A percentile compares a stretch with the other conserved stretches of the same genome.
phyloP scores from a whole-genome alignment of 2,329 filamentous ascomycete species.

The Diaporthe citrichinensis region DNA sequence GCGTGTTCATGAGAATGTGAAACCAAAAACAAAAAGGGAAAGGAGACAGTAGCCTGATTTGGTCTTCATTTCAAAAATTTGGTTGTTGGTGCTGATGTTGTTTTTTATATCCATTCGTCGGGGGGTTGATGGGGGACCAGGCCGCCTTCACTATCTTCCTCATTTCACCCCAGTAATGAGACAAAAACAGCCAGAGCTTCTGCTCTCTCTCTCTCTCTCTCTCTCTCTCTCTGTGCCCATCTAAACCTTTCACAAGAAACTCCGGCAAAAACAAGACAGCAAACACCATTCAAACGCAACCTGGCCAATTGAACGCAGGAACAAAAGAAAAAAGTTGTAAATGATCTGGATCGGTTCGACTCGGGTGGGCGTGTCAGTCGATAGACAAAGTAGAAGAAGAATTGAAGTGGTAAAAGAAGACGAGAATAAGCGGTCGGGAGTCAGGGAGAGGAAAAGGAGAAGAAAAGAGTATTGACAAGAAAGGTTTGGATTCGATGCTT shows the following conservation, averaged over 20 bases:
- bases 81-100: conserved; percentile 6
- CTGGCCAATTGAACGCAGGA: neutral
- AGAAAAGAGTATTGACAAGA: conserved; percentile 38
- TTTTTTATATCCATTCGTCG: conserved; percentile 29
- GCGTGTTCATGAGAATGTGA: conserved; percentile 27
- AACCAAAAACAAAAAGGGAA: neutral
- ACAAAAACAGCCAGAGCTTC: neutral
- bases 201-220: neutral
- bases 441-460: neutral
- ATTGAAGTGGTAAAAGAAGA: conserved; percentile 13
- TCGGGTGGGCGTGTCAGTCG: conserved; percentile 27
- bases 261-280: neutral
- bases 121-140: neutral
- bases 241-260: conserved; percentile 33
- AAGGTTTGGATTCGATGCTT: conserved; percentile 40
- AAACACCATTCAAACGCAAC: conserved; percentile 5
- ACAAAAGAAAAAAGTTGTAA: conserved; percentile 31
- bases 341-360: conserved; percentile 26
- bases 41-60: neutral
- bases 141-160: conserved; percentile 7
- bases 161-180: neutral
- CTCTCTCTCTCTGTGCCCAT: conserved; percentile 1
- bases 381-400: conserved; percentile 1
- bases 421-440: neutral
- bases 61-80: conserved; percentile 21